Evolutionary conservation across 208 protist species (phyloP).

Genomic region (Wallacemonas collosoma): DNA sequence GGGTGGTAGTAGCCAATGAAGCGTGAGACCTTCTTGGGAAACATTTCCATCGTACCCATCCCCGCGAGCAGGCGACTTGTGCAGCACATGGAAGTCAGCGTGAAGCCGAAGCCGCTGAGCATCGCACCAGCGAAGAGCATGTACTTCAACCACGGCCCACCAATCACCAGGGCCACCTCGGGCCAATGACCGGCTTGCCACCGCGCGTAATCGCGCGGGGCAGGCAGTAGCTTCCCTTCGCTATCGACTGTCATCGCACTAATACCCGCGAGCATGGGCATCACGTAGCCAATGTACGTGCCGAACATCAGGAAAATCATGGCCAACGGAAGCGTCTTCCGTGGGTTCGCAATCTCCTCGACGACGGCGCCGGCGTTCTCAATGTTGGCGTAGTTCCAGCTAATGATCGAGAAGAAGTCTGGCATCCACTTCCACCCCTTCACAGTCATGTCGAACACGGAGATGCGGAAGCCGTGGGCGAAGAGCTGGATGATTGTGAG

Average conservation of each 20-base stretch:
- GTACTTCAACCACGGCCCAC: slow-evolving; percentile 76
- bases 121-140: slow-evolving; percentile 75
- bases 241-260: slow-evolving; percentile 57
- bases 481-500: slow-evolving; percentile 75
- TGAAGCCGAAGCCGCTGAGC: slow-evolving; percentile 77
- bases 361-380: slow-evolving; percentile 83
- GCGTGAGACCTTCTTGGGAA: slow-evolving; percentile 72
- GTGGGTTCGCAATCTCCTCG: slow-evolving; percentile 76
- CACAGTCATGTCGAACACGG: slow-evolving; percentile 61
- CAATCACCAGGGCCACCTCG: slow-evolving; percentile 56
- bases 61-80: slow-evolving; percentile 81
- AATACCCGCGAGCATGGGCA: slow-evolving; percentile 79
- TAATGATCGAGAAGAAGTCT: slow-evolving; percentile 81
- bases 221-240: slow-evolving; percentile 10
- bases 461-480: slow-evolving; percentile 63
- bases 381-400: slow-evolving; percentile 90
- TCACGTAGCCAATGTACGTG: slow-evolving; percentile 78
- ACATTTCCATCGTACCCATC: slow-evolving; percentile 88
- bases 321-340: slow-evolving; percentile 42
- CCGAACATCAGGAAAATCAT: slow-evolving; percentile 78
- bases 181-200: slow-evolving; percentile 85
- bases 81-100: slow-evolving; percentile 84
- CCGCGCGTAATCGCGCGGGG: slow-evolving; percentile 52
- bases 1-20: slow-evolving; percentile 87
- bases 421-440: slow-evolving; percentile 54